Percentiles rank a stretch among this genome's conserved stretches.
Evolutionary conservation across 164 flowering plant genomes (phyloP).

Genomic region (Macadamia integrifolia): DNA sequence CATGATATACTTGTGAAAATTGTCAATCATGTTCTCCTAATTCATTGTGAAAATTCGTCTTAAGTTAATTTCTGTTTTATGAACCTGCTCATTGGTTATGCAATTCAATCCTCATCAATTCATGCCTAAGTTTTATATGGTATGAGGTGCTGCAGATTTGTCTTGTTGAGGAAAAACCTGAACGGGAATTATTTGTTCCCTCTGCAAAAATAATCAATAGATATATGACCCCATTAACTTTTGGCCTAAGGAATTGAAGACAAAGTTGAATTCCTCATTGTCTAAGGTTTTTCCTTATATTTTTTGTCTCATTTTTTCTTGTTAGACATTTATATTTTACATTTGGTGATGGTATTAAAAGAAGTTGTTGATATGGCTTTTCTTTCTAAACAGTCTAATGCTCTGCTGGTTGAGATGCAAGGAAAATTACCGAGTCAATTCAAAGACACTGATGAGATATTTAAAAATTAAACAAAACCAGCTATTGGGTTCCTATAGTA

Average conservation of each 20-base stretch:
- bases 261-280: slow-evolving; percentile 42
- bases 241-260: slow-evolving; percentile 35
- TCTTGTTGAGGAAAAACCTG: slow-evolving; percentile 49
- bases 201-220: slow-evolving; percentile 40
- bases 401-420: slow-evolving; percentile 33
- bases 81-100: not conserved
- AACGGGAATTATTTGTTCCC: slow-evolving; percentile 50
- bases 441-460: slow-evolving; percentile 44
- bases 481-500: too few species aligned
- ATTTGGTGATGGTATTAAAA: not conserved
- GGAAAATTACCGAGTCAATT: slow-evolving; percentile 26
- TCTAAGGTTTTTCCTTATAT: slow-evolving; percentile 44
- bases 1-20: too few species aligned
- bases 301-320: not conserved
- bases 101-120: not conserved
- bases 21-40: too few species aligned
- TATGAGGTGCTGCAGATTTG: slow-evolving; percentile 42
- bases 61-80: not conserved
- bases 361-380: slow-evolving; percentile 1
- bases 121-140: not conserved
- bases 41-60: not conserved
- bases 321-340: not conserved
- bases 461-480: slow-evolving; percentile 32
- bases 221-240: slow-evolving; percentile 39
- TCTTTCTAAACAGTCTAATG: slow-evolving; percentile 48